These are phyloP conservation scores for Aegilops bicornis DNA, from an alignment of 176 grass and related monocot genomes.

Conservation along the genomic window DNA sequence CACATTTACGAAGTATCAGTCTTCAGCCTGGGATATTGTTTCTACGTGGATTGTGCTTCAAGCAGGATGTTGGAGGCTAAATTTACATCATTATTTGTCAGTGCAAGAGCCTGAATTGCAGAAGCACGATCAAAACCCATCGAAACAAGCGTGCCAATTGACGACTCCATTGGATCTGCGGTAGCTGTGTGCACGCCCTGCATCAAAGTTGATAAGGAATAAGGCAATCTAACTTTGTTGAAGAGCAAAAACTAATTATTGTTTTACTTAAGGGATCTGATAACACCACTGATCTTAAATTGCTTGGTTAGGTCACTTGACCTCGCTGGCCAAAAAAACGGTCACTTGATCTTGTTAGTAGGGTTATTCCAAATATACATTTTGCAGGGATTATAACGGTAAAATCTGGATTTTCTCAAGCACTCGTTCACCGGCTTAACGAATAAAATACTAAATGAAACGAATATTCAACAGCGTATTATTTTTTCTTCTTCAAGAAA, in stretches of 20 bases:
- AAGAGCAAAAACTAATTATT: background rate
- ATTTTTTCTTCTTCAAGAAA: background rate
- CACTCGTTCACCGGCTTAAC: background rate
- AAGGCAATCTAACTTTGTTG: background rate
- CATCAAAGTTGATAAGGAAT: background rate
- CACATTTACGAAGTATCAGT: background rate
- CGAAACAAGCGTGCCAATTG: slow-evolving; percentile 55
- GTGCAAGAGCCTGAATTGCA: slow-evolving; percentile 62
- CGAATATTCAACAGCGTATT: background rate
- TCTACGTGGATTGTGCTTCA: slow-evolving; percentile 61
- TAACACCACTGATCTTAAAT: background rate
- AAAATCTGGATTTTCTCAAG: background rate
- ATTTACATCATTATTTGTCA: slow-evolving; percentile 73
- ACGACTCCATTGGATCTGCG: slow-evolving; percentile 47
- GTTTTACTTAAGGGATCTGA: background rate
- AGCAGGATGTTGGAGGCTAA: slow-evolving; percentile 81
- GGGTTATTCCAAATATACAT: no score
- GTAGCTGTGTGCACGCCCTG: slow-evolving; percentile 14
- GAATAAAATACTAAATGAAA: background rate
- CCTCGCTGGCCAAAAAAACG: background rate
- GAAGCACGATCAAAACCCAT: slow-evolving; percentile 89
- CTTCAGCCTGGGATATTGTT: background rate
- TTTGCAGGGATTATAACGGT: background rate
- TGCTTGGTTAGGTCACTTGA: background rate
- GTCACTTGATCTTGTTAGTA: background rate